Conservation (phyloP, 331 rosid species). For the Phaseolus coccineus region DNA sequence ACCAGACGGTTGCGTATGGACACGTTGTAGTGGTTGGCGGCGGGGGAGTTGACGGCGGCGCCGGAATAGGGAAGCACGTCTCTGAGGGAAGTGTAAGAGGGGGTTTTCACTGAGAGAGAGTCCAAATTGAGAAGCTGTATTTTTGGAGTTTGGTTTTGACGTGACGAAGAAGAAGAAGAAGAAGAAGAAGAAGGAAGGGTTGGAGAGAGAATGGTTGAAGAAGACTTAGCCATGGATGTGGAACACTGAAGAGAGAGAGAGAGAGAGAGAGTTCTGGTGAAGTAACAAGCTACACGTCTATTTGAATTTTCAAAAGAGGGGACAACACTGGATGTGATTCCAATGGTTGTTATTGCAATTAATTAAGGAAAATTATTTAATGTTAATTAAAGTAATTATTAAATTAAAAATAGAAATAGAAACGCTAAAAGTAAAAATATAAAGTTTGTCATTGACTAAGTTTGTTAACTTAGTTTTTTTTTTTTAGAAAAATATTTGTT, state of each 20-base stretch:
- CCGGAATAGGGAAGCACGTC: constrained; percentile 65
- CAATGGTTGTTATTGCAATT: no score
- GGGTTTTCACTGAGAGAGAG: constrained; percentile 43
- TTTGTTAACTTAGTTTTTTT: no score
- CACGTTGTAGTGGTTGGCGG: constrained; percentile 51
- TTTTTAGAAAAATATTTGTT: no score
- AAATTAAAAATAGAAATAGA: no score
- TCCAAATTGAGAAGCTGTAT: constrained; percentile 48
- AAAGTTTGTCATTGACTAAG: no score
- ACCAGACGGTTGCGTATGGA: constrained; percentile 84
- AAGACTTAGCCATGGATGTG: constrained; percentile 39
- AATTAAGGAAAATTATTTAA: no score
- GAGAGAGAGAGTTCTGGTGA: background rate
- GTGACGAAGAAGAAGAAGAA: background rate
- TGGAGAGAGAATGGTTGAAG: background rate
- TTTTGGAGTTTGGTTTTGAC: background rate
- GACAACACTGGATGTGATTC: background rate
- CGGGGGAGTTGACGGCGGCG: constrained; percentile 45
- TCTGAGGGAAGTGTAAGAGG: constrained; percentile 65
- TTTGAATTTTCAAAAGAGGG: background rate
- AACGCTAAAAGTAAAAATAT: no score
- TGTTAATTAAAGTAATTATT: no score
- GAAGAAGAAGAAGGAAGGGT: no score
- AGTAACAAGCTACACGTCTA: background rate
- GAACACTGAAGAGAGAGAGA: background rate